Evolutionary conservation across 2,329 filamentous ascomycete genomes (phyloP).

Genomic region (Boeremia exigua): DNA sequence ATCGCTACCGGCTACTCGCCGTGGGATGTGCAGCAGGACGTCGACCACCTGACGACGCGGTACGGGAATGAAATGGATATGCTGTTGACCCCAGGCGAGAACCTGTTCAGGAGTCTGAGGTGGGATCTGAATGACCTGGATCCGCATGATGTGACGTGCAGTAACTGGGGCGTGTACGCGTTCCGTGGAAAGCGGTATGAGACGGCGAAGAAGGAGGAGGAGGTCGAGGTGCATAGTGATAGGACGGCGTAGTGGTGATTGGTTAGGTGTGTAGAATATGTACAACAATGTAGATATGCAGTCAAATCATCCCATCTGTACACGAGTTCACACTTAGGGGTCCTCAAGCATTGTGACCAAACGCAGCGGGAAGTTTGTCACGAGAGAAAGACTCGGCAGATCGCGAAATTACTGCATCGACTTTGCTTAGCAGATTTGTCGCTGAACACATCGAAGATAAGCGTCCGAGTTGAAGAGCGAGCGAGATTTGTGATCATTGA

Average conservation of each 20-base stretch:
- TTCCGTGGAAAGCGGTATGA: conserved; percentile 97
- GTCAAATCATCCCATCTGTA: too few species aligned
- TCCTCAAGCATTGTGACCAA: too few species aligned
- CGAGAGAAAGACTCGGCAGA: too few species aligned
- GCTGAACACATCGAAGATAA: too few species aligned
- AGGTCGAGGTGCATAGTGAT: conserved; percentile 43
- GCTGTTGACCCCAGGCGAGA: conserved; percentile 89
- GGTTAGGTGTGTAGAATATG: conserved; percentile 22
- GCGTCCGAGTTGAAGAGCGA: too few species aligned
- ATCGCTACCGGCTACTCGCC: conserved; percentile 96
- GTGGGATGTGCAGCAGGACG: conserved; percentile 90
- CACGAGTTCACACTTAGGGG: too few species aligned
- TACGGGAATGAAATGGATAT: conserved; percentile 91
- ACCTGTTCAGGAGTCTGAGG: conserved; percentile 87
- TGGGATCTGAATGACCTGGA: conserved; percentile 98
- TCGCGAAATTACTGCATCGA: too few species aligned
- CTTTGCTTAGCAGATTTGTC: too few species aligned
- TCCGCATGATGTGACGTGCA: conserved; percentile 90
- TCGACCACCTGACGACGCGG: conserved; percentile 86
- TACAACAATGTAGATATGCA: conserved; percentile 13
- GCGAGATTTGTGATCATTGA: too few species aligned
- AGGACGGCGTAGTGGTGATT: conserved; percentile 33
- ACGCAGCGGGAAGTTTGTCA: too few species aligned
- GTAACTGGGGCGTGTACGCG: conserved; percentile 97
- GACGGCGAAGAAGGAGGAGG: conserved; percentile 61